These are phyloP conservation scores for Neoboletus subvelutipes DNA, from an alignment of 768 basidiomycete genomes.

Conservation along the genomic window DNA sequence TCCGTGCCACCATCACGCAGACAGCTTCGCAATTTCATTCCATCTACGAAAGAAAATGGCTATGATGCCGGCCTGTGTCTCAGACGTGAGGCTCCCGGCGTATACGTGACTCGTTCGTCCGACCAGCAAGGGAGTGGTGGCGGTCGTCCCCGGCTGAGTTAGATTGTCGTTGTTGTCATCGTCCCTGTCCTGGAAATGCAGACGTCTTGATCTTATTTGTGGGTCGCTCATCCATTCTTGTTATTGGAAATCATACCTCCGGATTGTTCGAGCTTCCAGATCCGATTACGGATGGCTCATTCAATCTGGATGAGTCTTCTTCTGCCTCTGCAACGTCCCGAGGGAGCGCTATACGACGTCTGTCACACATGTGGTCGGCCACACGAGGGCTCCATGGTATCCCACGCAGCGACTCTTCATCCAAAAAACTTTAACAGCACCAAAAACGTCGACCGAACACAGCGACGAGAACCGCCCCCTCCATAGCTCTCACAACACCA, in stretches of 20 bases:
- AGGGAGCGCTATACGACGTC: not conserved
- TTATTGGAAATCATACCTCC: not conserved
- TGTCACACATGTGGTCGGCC: not conserved
- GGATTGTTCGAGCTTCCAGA: not conserved
- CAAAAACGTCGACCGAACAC: slow-evolving; percentile 10
- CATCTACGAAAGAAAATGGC: not conserved
- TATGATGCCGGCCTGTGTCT: slow-evolving; percentile 2
- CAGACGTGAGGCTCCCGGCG: not conserved
- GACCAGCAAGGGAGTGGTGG: slow-evolving; percentile 23
- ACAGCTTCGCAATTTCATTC: slow-evolving; percentile 18
- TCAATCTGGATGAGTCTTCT: slow-evolving; percentile 1
- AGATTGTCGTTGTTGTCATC: not conserved
- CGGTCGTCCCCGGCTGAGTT: slow-evolving; percentile 1
- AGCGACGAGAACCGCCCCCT: slow-evolving; percentile 8
- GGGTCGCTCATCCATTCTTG: not conserved
- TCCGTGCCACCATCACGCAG: slow-evolving; percentile 11
- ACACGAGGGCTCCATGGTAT: slow-evolving; percentile 5
- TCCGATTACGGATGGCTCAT: slow-evolving; percentile 2
- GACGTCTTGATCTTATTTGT: not conserved
- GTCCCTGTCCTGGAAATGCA: slow-evolving; percentile 8
- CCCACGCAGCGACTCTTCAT: slow-evolving; percentile 4
- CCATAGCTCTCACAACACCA: slow-evolving; percentile 3
- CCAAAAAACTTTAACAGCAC: slow-evolving; percentile 3
- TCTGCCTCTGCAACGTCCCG: slow-evolving; percentile 3
- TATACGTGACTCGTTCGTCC: slow-evolving; percentile 13